Conservation (phyloP, 2,329 filamentous ascomycete genomes). For the Fusarium torulosum region DNA sequence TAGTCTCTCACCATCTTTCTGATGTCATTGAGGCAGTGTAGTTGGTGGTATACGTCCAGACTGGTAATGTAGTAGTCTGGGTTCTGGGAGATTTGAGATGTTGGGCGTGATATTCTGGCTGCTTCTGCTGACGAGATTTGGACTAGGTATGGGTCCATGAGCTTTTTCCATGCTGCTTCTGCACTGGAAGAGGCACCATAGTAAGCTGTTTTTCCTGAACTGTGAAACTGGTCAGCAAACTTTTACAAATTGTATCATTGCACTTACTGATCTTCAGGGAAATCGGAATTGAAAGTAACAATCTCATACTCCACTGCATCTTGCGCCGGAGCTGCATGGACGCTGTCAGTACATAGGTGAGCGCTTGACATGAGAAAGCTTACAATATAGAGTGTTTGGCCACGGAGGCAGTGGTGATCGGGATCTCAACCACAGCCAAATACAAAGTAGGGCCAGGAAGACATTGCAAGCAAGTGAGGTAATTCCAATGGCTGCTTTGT, state of each 20-base stretch:
- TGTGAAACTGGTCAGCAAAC: background rate
- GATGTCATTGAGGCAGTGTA: constrained; percentile 8
- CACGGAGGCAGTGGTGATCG: constrained; percentile 8
- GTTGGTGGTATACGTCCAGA: constrained; percentile 11
- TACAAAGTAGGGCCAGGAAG: background rate
- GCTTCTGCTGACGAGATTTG: background rate
- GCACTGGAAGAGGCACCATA: background rate
- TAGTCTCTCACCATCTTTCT: constrained; percentile 11
- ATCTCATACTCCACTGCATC: constrained; percentile 2
- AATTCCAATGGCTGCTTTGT: background rate
- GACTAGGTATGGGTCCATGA: constrained; percentile 1
- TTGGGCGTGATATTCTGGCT: background rate
- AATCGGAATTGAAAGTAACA: constrained; percentile 6
- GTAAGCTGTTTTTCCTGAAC: background rate
- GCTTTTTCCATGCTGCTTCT: background rate
- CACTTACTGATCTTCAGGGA: constrained; percentile 4
- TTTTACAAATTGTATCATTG: rapidly evolving
- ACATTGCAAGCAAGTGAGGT: background rate
- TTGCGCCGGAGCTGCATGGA: background rate
- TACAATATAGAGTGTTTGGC: background rate
- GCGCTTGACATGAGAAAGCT: rapidly evolving
- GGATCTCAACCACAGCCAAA: background rate
- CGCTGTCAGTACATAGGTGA: background rate
- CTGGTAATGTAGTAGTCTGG: constrained; percentile 14
- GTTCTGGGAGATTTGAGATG: constrained; percentile 2